Evolutionary conservation across 1,139 yeast species (phyloP).

Genomic region (Groenewaldozyma sp.): DNA sequence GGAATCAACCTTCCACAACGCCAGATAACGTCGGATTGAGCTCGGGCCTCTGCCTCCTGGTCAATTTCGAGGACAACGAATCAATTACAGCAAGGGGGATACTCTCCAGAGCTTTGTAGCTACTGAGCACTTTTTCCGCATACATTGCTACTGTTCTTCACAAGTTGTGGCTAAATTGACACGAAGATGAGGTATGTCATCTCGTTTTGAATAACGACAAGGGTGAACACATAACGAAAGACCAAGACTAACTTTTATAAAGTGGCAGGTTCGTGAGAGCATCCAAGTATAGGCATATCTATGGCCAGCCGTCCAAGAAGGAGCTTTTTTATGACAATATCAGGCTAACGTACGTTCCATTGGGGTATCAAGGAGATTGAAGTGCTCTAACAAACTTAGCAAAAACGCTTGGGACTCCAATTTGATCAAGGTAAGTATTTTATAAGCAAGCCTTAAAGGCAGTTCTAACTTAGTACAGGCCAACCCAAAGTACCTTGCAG

Average conservation of each 20-base stretch:
- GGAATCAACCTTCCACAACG: too few species aligned
- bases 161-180: neutral
- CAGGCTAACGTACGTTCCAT: conserved; percentile 27
- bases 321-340: conserved; percentile 86
- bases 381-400: conserved; percentile 33
- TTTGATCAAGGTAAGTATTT: conserved; percentile 43
- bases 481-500: conserved; percentile 77
- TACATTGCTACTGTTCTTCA: neutral
- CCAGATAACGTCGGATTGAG: too few species aligned
- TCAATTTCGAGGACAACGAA: too few species aligned
- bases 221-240: conserved; percentile 1
- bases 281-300: conserved; percentile 91
- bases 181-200: neutral
- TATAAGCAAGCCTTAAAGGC: neutral
- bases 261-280: conserved; percentile 95
- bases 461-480: conserved; percentile 26
- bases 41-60: too few species aligned
- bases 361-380: neutral
- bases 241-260: conserved; percentile 1
- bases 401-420: conserved; percentile 96
- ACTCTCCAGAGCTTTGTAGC: too few species aligned
- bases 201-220: too few species aligned
- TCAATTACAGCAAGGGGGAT: too few species aligned
- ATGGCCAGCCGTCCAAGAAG: conserved; percentile 82
- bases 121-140: too few species aligned